Base-by-base conservation (phyloP, 331 rosid species). In the Dryas integrifolia region DNA sequence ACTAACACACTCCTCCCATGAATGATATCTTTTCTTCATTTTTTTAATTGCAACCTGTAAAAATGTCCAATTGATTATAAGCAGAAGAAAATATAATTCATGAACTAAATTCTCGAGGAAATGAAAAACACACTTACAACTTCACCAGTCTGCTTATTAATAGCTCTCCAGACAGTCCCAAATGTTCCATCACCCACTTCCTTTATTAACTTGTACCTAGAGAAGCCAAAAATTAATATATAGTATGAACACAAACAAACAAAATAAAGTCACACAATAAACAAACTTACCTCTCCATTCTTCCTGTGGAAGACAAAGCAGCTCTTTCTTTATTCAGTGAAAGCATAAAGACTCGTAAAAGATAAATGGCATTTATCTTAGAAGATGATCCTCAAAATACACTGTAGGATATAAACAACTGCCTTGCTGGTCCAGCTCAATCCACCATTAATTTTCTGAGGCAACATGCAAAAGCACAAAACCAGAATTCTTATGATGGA, bases 161-260 rank as follows among this genome's bases (percentile, higher is more conserved):
- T 85, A 70, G 97, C 99, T 77, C 97, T 82, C 99, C 99, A 95
- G 35, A 95, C 99, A 82, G 85, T 85, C 72, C 99, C 99, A 80
- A 92, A 95, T 12, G 99, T 89, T 67, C 99, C 99, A 83, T 95
- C 92, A 80, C 99, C 99, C 56, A 95, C 99, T 86, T 95, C 99
- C 88, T 95, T 95, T 77, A 92, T 95, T 85, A 95, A 79, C 80
- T 79, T 89, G 88, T 89, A 95, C 90, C 98, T 94, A 62, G 15
- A 38, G 60, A 60, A 40, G 39, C 24, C 61, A 70, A 47, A 38
- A 38, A 16, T 14, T 13, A 6, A 10, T 9, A n/a, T 2, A 3
- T 15, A 12, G 72, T 43, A 39, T 15, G 38, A 64, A 78, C 45
- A 72, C 15, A 72, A 48, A 76, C 9, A 49, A 21, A 46, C 5